Evolutionary conservation across 257 asterid genomes (phyloP), one percentile per base, ranked within the genome.

Genomic region (Ophiorrhiza pumila): DNA sequence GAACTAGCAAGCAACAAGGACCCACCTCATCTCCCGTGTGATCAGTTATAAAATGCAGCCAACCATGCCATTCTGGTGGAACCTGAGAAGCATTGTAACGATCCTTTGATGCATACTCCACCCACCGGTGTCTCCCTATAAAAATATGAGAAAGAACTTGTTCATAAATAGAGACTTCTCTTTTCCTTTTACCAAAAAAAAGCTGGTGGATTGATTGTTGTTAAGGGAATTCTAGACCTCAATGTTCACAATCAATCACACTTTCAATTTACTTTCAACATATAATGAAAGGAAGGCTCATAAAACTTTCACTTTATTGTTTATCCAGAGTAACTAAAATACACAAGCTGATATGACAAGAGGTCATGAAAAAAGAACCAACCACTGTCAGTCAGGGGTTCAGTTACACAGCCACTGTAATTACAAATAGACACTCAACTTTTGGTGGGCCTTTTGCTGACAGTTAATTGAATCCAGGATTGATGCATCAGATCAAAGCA

Each of bases 31-130:
- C 99, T 74, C 99, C 99, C 0, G 99, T 95, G 78, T 87, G 95
- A 80, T 95, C 99, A 53, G 99, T 91, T 62, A 95, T 75, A 77
- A 62, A 80, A 81, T 95, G 99, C 77, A 95, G 93, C 99, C 99
- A 95, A 76, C 99, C 99, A 73, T 95, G 99, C 99, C 99, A 95
- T 79, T 95, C 99, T 37, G 98, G 82, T 69, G 97, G 99, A 50
- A 95, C 97, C 82, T 95, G 98, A 65, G 99, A 95, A 74, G 99
- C 99, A 76, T 95, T 95, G 74, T 95, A 95, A 20, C 99, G 96
- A 78, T 82, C 79, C 92, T 95, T 95, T 50, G 89, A 82, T 34
- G 99, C 99, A 83, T 95, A 92, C 79, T 95, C 99, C 61, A 95
- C 98, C 99, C 99, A 95, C 84, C 99, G 87, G 76, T 95, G 99